Evolutionary conservation across 2,329 filamentous ascomycete species (phyloP), one percentile per base, ranked within the genome.

Genomic region (Epicoccum sorghinum): DNA sequence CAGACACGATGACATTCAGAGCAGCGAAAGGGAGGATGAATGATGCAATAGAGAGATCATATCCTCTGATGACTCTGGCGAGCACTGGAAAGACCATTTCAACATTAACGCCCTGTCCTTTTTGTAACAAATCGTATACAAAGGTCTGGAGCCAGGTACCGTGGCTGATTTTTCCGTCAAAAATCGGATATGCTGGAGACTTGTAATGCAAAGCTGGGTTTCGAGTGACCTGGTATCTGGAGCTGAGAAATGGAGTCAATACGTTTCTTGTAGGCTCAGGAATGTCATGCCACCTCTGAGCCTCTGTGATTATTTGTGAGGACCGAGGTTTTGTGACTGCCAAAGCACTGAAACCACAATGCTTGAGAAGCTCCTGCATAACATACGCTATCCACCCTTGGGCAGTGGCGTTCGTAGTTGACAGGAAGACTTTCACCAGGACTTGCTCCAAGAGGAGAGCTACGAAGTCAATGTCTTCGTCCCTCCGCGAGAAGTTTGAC

Each of bases 361-460:
- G 86, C 39, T 88, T 87, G 3, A 98, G 82, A 36, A 98, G 82
- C 66, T 96, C 89, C 74, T 99, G 95, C 87, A 99, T 97, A 2
- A 89, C 90, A 74, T 90, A 99, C 1, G 93, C 93, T 14, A 99
- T 81, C 69, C 96, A 96, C 0, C 92, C 93, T 73, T 98, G 95
- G 5, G 92, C 83, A 60, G 86, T 88, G 2, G 92, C 89, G 70
- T 97, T 96, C 0, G 89, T 95, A 1, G 91, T 89, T 1, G 93
- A 96, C 38, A 96, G 80, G 69, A 99, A 99, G 0, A 93, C 89
- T 57, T 93, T 92, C 24, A 98, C 91, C 9, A 99, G 79, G 7
- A 96, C 89, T 68, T 96, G 84, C 66, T 96, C 89, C 13, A 99
- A 81, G 41, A 96, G 82, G 66, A 93, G 92, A 36, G 95, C 81